Conservation (phyloP, 495 filamentous ascomycete genomes). For the Entonaema liquescens region DNA sequence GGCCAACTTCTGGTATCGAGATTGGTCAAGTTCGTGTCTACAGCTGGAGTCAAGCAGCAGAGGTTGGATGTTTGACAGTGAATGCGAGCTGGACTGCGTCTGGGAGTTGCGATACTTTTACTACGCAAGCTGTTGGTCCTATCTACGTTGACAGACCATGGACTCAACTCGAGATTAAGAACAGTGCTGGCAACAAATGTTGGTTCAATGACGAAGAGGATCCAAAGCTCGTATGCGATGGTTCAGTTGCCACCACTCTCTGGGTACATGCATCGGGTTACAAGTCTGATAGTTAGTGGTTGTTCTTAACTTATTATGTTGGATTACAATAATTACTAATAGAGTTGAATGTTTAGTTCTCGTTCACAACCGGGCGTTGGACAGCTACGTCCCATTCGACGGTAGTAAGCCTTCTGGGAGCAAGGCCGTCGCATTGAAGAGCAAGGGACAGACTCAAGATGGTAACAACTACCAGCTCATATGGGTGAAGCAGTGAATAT, state of each 20-base stretch:
- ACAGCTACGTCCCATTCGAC: not conserved
- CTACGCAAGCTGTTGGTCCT: slow-evolving; percentile 7
- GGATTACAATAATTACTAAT: not conserved
- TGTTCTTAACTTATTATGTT: not conserved
- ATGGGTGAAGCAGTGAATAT: not conserved
- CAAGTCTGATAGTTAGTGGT: not conserved
- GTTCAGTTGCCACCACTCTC: not conserved
- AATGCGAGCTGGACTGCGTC: slow-evolving; percentile 20
- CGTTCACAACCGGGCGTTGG: not conserved
- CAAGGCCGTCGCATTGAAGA: not conserved
- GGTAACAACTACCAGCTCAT: not conserved
- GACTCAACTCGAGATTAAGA: slow-evolving; percentile 14
- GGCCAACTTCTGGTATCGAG: not conserved
- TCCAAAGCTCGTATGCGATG: not conserved
- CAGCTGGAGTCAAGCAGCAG: not conserved
- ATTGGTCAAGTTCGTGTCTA: not conserved
- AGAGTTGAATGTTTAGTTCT: not conserved
- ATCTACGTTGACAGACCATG: slow-evolving; percentile 11
- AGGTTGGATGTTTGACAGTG: slow-evolving; percentile 4
- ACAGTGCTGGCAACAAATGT: not conserved
- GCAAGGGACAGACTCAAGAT: slow-evolving; percentile 1
- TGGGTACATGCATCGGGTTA: not conserved
- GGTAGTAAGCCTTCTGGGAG: not conserved
- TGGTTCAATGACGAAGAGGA: not conserved
- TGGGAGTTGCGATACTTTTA: slow-evolving; percentile 17